Base-by-base conservation (phyloP, 2,329 filamentous ascomycete genomes). In the Xylaria sp. region DNA sequence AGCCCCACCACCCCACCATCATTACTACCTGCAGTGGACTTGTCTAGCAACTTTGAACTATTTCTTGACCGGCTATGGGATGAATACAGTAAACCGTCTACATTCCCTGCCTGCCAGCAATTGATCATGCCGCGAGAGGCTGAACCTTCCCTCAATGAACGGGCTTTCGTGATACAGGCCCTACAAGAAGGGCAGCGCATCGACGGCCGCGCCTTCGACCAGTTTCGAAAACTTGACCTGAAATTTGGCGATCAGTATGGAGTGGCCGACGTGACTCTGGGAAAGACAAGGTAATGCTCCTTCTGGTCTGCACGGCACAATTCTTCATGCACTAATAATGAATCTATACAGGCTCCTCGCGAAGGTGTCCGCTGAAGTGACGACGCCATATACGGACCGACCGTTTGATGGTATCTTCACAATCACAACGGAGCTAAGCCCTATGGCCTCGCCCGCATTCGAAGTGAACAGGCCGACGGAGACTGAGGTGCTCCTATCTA, bases 341-440 rank as follows among this genome's bases (percentile, higher is more conserved):
- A 12, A 33, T 23, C 5, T 25, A 43, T 33, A 23, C 74, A 97
- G 94, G 77, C 89, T 98, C 67, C 84, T 97, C 69, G 94, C 92
- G 65, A 92, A 93, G 71, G 91, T 97, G 68, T 95, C 94, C 2
- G 92, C 94, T 71, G 93, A 97, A 82, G 92, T 98, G 70, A 92
- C 92, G 12, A 90, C 92, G 48, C 95, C 96, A 52, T 93, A 91
- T 78, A 82, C 91, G 62, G 95, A 98, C 82, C 91, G 95, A 72
- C 95, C 94, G 68, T 97, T 97, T 79, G 96, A 98, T 80, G 96
- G 96, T 79, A 88, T 97, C 80, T 98, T 98, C 84, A 94, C 91
- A 75, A 98, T 98, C 78, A 88, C 91, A 63, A 92, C 94, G 64
- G 96, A 98, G 80, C 89, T 99, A 76, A 94, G 92, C 71, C 94